phyloP scores from a whole-genome alignment of 306 rosid species.

The Nissolia schottii region DNA sequence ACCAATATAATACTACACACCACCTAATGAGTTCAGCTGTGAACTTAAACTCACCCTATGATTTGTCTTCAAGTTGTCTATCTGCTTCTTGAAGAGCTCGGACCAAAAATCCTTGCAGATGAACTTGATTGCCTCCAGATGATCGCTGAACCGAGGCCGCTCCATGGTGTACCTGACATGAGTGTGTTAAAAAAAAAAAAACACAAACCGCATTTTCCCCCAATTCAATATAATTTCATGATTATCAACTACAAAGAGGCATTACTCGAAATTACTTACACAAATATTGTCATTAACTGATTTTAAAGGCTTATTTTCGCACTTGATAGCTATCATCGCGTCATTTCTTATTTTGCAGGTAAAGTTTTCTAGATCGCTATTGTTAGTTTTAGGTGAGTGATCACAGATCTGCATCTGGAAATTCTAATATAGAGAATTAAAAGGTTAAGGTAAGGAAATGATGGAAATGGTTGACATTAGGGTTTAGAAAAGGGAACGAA shows the following conservation, averaged over 20 bases:
- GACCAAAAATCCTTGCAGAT: slow-evolving; percentile 99
- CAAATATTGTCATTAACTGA: background rate
- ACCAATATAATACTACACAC: background rate
- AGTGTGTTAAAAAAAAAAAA: background rate
- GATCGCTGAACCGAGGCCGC: slow-evolving; percentile 90
- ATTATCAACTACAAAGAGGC: background rate
- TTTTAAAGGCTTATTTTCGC: background rate
- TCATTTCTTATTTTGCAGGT: background rate
- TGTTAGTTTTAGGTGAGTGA: background rate
- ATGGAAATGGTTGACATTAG: background rate
- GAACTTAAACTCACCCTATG: slow-evolving; percentile 61
- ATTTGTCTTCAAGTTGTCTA: slow-evolving; percentile 95
- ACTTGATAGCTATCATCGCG: no score
- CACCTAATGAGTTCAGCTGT: background rate
- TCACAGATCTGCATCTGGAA: slow-evolving; percentile 15
- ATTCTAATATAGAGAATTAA: background rate
- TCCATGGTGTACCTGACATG: slow-evolving; percentile 80
- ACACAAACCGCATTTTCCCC: background rate
- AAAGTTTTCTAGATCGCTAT: background rate
- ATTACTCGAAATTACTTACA: background rate
- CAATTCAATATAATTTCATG: background rate
- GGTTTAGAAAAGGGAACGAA: slow-evolving; percentile 33
- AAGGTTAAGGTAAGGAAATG: background rate
- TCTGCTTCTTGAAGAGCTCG: slow-evolving; percentile 97
- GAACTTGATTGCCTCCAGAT: slow-evolving; percentile 93